These are phyloP conservation scores for Mycosarcoma mackinlayi DNA, from an alignment of 1,284 basidiomycete species.

Conservation along the genomic window DNA sequence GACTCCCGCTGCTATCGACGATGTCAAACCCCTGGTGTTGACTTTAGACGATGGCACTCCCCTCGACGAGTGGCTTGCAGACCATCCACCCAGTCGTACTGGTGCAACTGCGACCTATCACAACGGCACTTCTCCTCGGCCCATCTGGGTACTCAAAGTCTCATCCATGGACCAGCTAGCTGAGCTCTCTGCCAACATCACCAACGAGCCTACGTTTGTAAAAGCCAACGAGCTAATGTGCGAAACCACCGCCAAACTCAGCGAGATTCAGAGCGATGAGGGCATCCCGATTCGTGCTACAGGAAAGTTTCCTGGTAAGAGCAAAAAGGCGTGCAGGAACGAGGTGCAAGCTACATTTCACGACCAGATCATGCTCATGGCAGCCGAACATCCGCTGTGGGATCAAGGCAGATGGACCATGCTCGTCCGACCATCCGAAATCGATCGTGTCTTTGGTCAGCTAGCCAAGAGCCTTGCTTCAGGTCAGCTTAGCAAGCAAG, in stretches of 20 bases:
- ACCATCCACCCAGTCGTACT: slow-evolving; percentile 21
- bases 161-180: slow-evolving; percentile 14
- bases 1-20: background rate
- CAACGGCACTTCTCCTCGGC: slow-evolving; percentile 5
- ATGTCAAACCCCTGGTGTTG: slow-evolving; percentile 7
- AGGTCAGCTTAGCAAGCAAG: slow-evolving; percentile 14
- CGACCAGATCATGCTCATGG: slow-evolving; percentile 25
- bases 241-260: slow-evolving; percentile 2
- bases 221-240: slow-evolving; percentile 10
- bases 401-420: slow-evolving; percentile 36
- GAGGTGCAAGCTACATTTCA: slow-evolving; percentile 27
- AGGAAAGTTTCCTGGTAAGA: slow-evolving; percentile 7
- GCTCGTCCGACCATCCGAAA: slow-evolving; percentile 10
- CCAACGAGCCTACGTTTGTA: slow-evolving; percentile 1
- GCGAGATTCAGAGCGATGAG: slow-evolving; percentile 17
- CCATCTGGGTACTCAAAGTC: slow-evolving; percentile 16
- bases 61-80: slow-evolving; percentile 19
- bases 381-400: slow-evolving; percentile 24
- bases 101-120: slow-evolving; percentile 12
- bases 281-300: slow-evolving; percentile 13
- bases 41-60: slow-evolving; percentile 7
- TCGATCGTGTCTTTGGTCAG: slow-evolving; percentile 12
- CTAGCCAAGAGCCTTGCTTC: slow-evolving; percentile 23
- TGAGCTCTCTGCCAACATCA: slow-evolving; percentile 6
- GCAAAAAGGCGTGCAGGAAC: slow-evolving; percentile 35